A percentile compares a stretch with the other conserved stretches of the same genome.
Evolutionary conservation across 169 alveolate species (phyloP).

Genomic region (Perkinsus marinus): DNA sequence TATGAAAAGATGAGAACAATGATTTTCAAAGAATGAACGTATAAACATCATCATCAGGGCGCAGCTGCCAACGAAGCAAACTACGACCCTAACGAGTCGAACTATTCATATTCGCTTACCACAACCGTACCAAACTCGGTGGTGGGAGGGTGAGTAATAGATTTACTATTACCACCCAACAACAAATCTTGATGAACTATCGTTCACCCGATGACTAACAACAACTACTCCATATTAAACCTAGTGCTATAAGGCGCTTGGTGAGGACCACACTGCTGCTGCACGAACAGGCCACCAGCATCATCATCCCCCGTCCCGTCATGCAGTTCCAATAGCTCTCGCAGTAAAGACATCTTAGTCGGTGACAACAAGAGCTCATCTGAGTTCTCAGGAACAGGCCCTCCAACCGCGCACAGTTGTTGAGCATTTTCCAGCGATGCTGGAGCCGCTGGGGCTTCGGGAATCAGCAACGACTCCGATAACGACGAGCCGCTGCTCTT

Average conservation of each 20-base stretch:
- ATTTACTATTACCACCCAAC: not conserved
- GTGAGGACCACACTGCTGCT: not conserved
- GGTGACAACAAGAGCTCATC: not conserved
- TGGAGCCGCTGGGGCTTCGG: not conserved
- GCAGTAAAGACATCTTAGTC: not conserved
- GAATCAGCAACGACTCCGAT: not conserved
- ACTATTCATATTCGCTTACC: no score
- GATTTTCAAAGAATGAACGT: no score
- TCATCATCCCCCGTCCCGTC: not conserved
- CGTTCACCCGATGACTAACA: not conserved
- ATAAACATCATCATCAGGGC: no score
- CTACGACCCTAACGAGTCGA: no score
- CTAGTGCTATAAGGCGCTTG: not conserved
- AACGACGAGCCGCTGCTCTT: not conserved
- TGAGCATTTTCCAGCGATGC: not conserved
- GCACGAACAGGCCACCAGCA: not conserved
- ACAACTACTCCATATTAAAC: not conserved
- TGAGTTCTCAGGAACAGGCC: not conserved
- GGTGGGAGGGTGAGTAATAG: not conserved
- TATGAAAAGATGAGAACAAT: no score
- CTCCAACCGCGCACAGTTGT: not conserved
- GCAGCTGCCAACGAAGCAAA: no score
- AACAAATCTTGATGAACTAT: not conserved
- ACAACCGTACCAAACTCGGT: no score
- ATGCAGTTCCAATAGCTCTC: not conserved